phyloP scores from a whole-genome alignment of 441 rosid species.

The Oxalis stricta region DNA sequence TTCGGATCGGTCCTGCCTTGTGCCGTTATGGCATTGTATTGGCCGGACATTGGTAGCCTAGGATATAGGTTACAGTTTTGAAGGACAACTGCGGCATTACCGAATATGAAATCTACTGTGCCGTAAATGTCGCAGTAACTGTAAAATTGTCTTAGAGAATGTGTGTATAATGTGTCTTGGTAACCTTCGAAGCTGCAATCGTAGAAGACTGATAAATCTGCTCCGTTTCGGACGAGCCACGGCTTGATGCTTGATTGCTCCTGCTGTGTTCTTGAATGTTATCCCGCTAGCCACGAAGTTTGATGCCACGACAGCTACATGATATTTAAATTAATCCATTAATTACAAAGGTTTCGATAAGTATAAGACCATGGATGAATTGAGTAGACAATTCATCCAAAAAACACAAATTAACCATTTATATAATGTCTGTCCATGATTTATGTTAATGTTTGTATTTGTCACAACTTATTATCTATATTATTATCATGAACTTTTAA shows the following conservation, averaged over 20 bases:
- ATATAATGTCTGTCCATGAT: too few species aligned
- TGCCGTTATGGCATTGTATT: slow-evolving; percentile 59
- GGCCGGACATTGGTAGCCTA: slow-evolving; percentile 39
- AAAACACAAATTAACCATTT: too few species aligned
- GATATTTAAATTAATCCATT: too few species aligned
- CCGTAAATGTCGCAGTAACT: slow-evolving; percentile 52
- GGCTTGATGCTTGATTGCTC: slow-evolving; percentile 46
- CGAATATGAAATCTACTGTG: slow-evolving; percentile 54
- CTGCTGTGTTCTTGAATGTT: slow-evolving; percentile 49
- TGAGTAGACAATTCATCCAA: background rate
- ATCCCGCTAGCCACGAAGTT: slow-evolving; percentile 39
- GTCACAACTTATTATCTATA: too few species aligned
- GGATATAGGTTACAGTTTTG: slow-evolving; percentile 48
- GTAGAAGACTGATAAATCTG: slow-evolving; percentile 45
- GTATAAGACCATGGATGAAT: background rate
- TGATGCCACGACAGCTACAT: slow-evolving; percentile 38
- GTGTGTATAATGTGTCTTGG: slow-evolving; percentile 46
- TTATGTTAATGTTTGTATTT: too few species aligned
- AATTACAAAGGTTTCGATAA: too few species aligned
- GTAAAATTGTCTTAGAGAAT: slow-evolving; percentile 46
- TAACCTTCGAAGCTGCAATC: slow-evolving; percentile 49
- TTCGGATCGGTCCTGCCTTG: slow-evolving; percentile 64
- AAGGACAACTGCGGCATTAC: slow-evolving; percentile 49
- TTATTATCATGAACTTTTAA: too few species aligned
- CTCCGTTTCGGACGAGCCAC: slow-evolving; percentile 44